These are phyloP conservation scores for Stephania japonica DNA, from an alignment of 164 flowering plant genomes.

Conservation along the genomic window DNA sequence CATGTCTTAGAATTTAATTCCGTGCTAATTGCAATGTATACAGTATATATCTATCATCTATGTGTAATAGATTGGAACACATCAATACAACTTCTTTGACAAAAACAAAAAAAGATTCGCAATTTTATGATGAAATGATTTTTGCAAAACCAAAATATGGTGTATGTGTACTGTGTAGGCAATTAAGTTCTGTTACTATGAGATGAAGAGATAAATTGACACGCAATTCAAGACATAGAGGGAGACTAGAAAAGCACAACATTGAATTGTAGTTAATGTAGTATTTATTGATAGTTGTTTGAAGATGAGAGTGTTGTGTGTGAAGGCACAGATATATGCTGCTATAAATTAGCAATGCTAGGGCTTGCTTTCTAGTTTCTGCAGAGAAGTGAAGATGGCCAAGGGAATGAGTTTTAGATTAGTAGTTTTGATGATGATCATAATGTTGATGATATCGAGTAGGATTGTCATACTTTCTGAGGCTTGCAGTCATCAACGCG, in stretches of 20 bases:
- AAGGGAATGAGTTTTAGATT: conserved; percentile 1
- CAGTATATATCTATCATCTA: too few species aligned
- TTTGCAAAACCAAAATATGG: too few species aligned
- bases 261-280: conserved; percentile 1
- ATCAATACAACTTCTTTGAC: too few species aligned
- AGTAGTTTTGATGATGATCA: neutral
- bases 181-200: neutral
- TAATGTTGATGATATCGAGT: conserved; percentile 20
- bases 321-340: too few species aligned
- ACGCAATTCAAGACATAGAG: conserved; percentile 2
- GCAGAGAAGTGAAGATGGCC: neutral
- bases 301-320: neutral
- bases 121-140: too few species aligned
- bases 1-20: too few species aligned
- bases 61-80: too few species aligned
- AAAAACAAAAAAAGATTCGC: too few species aligned
- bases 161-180: too few species aligned
- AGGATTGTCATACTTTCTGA: conserved; percentile 17
- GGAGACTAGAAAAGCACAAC: neutral
- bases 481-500: conserved; percentile 26
- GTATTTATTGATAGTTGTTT: neutral
- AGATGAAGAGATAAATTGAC: neutral
- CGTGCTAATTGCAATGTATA: too few species aligned
- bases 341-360: neutral
- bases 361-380: neutral